These are phyloP conservation scores for Ophiostoma montium DNA, from an alignment of 2,329 filamentous ascomycete genomes.

Conservation along the genomic window DNA sequence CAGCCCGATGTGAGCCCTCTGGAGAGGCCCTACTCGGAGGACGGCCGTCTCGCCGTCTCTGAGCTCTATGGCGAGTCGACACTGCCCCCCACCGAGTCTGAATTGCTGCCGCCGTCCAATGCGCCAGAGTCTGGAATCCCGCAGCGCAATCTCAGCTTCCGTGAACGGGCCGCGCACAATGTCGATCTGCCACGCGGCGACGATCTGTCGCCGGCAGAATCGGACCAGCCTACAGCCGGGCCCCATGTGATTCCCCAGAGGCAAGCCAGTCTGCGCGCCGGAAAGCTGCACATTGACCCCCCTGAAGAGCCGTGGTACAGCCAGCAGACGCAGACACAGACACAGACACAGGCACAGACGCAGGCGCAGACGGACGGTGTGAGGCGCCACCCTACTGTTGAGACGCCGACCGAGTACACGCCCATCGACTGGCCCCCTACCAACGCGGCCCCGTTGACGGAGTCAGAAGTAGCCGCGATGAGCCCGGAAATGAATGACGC, in stretches of 20 bases:
- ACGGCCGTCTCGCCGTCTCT: slow-evolving; percentile 17
- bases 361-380: too few species aligned
- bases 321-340: not conserved
- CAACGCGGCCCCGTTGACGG: not conserved
- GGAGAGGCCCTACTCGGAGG: slow-evolving; percentile 9
- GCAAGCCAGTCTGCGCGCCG: slow-evolving; percentile 26
- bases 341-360: too few species aligned
- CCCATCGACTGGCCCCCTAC: not conserved
- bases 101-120: slow-evolving; percentile 11
- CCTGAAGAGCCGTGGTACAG: slow-evolving; percentile 36
- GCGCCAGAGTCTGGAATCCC: slow-evolving; percentile 23
- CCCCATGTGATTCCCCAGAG: slow-evolving; percentile 2
- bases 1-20: slow-evolving; percentile 13
- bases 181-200: slow-evolving; percentile 23
- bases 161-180: slow-evolving; percentile 38
- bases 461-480: not conserved
- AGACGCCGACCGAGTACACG: not conserved
- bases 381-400: too few species aligned
- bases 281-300: slow-evolving; percentile 44
- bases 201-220: not conserved
- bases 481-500: too few species aligned
- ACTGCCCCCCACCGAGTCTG: slow-evolving; percentile 13
- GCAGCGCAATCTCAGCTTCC: slow-evolving; percentile 44
- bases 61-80: slow-evolving; percentile 20
- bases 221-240: slow-evolving; percentile 18